These are phyloP conservation scores for Stephania yunnanensis DNA, from an alignment of 164 flowering plant genomes.

Conservation along the genomic window DNA sequence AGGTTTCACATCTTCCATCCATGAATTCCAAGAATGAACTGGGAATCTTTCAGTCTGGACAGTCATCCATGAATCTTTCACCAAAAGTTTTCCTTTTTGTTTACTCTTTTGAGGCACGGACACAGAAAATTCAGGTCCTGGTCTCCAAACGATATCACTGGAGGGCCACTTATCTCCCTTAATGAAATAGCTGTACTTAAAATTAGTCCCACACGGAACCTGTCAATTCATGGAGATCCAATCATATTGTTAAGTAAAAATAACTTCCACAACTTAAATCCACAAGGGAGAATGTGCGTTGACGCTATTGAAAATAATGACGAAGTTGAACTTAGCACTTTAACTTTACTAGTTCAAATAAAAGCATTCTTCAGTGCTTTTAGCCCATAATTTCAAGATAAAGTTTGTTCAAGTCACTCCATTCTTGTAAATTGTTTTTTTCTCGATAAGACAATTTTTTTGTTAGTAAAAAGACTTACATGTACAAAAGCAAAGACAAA, in stretches of 20 bases:
- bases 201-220: constrained; percentile 47
- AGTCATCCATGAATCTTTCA: constrained; percentile 58
- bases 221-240: constrained; percentile 21
- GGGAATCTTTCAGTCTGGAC: constrained; percentile 23
- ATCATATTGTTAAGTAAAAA: constrained; percentile 1
- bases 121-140: constrained; percentile 58
- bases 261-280: neutral
- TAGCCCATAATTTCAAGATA: no score
- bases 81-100: constrained; percentile 29
- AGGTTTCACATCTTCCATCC: constrained; percentile 43
- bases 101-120: constrained; percentile 35
- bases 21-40: constrained; percentile 44
- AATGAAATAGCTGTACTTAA: constrained; percentile 59
- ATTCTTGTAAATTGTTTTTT: no score
- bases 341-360: no score
- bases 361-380: no score
- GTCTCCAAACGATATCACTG: constrained; percentile 52
- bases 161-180: constrained; percentile 45
- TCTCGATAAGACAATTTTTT: no score
- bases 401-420: no score
- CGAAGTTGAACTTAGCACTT: no score
- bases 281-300: neutral
- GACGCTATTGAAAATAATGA: neutral
- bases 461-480: no score
- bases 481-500: no score